phyloP scores from a whole-genome alignment of 2,329 filamentous ascomycete genomes.

The Alternaria arborescens region DNA sequence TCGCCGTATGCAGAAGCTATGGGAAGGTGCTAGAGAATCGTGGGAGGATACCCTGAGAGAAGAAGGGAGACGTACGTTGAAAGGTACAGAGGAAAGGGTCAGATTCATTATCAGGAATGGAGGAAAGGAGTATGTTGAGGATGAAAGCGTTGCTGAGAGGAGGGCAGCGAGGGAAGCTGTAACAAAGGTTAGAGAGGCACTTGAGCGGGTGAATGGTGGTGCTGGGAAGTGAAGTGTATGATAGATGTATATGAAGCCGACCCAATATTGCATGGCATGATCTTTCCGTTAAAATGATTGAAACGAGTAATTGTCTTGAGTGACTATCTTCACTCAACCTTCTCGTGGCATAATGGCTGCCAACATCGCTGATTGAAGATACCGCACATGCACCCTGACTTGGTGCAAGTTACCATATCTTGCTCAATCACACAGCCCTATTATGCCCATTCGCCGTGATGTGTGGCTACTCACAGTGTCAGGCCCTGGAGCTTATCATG shows the following conservation, averaged over 20 bases:
- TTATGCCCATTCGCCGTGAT: too few species aligned
- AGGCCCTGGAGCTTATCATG: too few species aligned
- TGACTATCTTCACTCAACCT: not conserved
- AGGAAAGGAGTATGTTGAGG: conserved; percentile 42
- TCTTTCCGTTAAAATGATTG: not conserved
- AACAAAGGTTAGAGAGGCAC: conserved; percentile 55
- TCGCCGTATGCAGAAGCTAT: conserved; percentile 65
- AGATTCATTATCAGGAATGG: conserved; percentile 57
- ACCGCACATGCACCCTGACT: too few species aligned
- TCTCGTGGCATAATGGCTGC: not conserved
- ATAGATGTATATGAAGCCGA: conserved; percentile 8
- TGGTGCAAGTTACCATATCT: too few species aligned
- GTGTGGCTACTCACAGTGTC: too few species aligned
- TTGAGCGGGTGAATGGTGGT: conserved; percentile 48
- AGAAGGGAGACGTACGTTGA: conserved; percentile 64
- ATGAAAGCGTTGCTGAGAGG: conserved; percentile 52
- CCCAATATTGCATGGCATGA: not conserved
- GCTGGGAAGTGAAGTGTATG: conserved; percentile 6
- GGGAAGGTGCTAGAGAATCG: conserved; percentile 62
- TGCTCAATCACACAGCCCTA: too few species aligned
- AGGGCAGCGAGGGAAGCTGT: conserved; percentile 56
- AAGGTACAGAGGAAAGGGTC: conserved; percentile 62
- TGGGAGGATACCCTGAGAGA: conserved; percentile 65
- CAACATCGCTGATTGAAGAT: too few species aligned
- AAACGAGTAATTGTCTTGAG: not conserved